phyloP scores from a whole-genome alignment of 177 flowering plant genomes.

The Vitis hybrid region DNA sequence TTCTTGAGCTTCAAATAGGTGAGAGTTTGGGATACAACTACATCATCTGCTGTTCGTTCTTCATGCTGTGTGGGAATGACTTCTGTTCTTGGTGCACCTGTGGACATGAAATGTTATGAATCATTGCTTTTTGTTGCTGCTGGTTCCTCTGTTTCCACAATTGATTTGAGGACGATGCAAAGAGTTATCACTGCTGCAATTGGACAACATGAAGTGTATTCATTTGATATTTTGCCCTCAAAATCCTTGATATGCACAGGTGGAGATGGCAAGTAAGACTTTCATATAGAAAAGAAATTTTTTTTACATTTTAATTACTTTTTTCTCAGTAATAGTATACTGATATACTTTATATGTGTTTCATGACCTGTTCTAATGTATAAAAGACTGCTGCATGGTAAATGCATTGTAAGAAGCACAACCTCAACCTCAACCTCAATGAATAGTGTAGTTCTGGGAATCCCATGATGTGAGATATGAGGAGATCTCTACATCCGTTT shows the following conservation, averaged over 20 bases:
- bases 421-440: no score
- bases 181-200: conserved; percentile 37
- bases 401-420: no score
- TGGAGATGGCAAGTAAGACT: conserved; percentile 28
- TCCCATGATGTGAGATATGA: no score
- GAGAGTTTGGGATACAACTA: conserved; percentile 64
- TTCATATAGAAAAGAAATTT: no score
- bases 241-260: conserved; percentile 63
- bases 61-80: conserved; percentile 67
- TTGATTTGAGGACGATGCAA: conserved; percentile 75
- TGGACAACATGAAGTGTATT: conserved; percentile 29
- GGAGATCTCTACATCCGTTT: no score
- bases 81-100: conserved; percentile 41
- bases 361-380: no score
- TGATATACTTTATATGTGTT: no score
- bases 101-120: conserved; percentile 61
- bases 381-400: no score
- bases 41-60: conserved; percentile 46
- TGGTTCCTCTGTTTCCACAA: conserved; percentile 50
- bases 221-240: conserved; percentile 55
- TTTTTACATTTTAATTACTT: no score
- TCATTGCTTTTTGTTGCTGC: conserved; percentile 59
- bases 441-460: no score
- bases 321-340: no score
- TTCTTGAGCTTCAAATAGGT: conserved; percentile 29